Evolutionary conservation across 257 asterid genomes (phyloP), one percentile per base, ranked within the genome.

Genomic region (Nicotiana tomentosiformis): DNA sequence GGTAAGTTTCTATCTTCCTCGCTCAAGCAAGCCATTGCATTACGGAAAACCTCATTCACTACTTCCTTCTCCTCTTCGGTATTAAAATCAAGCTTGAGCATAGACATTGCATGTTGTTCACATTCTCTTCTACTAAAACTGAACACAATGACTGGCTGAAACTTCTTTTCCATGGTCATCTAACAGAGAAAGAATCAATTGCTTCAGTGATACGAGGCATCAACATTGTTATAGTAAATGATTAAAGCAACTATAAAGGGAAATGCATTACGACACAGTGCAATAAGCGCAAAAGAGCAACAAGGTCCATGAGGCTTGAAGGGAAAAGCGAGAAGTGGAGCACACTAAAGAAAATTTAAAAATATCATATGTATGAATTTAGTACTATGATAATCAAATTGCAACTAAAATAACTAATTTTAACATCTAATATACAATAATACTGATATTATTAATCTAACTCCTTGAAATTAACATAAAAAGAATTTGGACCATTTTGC

Each of bases 41-140:
- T 91, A 78, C 83, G 90, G 89, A 96, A 96, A 67, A 96, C 98
- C 88, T 96, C 93, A 84, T 91, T 96, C 86, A 96, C 99, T 66
- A 84, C 82, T 51, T 90, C 98, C 87, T 93, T 96, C 88, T 96
- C 99, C 88, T 94, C 99, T 64, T 84, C 84, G 20, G 95, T 88
- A 85, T 96, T 96, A 82, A 94, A 94, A 87, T 96, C 98, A 85
- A 96, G 99, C 86, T 94, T 96, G 80, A 95, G 89, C 99, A 96
- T 92, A 23, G 99, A 94, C 98, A 93, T 93, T 83, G 99, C 99
- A 90, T 96, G 98, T 67, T 96, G 98, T 83, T 96, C 99, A 80
- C 98, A 94, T 88, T 96, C 99, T 90, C 98, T 92, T 91, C 99
- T 89, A 86, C 99, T 96, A 86, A 96, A 96, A 87, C 99, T 94